phyloP scores from a whole-genome alignment of 78 protist genomes.

The Chrysochromulina tobinii region DNA sequence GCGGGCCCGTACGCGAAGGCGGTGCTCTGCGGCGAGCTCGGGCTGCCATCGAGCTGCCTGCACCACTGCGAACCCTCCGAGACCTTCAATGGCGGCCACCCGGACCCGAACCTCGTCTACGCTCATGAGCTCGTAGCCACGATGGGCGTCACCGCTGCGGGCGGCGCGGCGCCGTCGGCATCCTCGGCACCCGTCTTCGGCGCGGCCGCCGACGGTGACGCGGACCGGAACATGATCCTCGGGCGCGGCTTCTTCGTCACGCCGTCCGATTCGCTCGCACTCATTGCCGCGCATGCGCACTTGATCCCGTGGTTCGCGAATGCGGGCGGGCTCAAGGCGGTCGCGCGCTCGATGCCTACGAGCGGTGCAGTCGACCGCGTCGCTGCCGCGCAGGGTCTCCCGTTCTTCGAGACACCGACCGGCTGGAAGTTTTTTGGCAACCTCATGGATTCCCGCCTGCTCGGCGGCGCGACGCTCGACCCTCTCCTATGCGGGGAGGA shows the following conservation, averaged over 20 bases:
- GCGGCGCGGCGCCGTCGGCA: background rate
- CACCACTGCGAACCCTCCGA: constrained; percentile 73
- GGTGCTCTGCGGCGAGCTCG: constrained; percentile 84
- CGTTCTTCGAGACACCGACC: constrained; percentile 75
- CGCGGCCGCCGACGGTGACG: constrained; percentile 90
- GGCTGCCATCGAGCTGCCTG: constrained; percentile 51
- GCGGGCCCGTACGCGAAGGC: constrained; percentile 90
- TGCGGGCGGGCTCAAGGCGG: constrained; percentile 71
- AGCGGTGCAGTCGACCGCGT: constrained; percentile 64
- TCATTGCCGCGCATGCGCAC: constrained; percentile 79
- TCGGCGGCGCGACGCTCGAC: background rate
- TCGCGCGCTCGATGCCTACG: constrained; percentile 94
- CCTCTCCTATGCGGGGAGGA: constrained; percentile 92
- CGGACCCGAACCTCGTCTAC: constrained; percentile 97
- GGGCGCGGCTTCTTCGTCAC: constrained; percentile 80
- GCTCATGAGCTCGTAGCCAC: constrained; percentile 88
- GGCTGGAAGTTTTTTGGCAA: constrained; percentile 98
- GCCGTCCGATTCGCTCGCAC: constrained; percentile 96
- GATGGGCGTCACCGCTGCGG: constrained; percentile 54
- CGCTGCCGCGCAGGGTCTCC: constrained; percentile 30
- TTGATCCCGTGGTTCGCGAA: constrained; percentile 76
- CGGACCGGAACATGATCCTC: constrained; percentile 93
- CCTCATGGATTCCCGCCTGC: constrained; percentile 83
- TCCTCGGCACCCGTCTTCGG: constrained; percentile 72
- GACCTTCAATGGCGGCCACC: constrained; percentile 81